Evolutionary conservation across 768 basidiomycete genomes (phyloP), one percentile per base, ranked within the genome.

Genomic region (Pseudohyphozyma bogoriensis): DNA sequence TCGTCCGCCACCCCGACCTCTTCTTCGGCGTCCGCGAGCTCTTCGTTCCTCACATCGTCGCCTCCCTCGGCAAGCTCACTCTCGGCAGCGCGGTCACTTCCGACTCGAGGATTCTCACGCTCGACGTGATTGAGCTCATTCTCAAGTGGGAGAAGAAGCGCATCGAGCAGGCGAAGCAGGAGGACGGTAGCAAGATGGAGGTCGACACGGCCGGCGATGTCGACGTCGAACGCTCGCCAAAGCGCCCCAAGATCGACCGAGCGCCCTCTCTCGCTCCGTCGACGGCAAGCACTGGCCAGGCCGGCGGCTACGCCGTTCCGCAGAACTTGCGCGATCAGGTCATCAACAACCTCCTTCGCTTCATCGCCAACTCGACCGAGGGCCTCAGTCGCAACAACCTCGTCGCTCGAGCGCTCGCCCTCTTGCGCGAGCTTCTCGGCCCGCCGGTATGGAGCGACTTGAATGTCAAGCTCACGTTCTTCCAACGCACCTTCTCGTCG

Each of bases 11-110:
- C 62, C 83, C 87, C 0, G 81, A 89, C 55, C 78, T 95, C 12
- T 99, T 96, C 76, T 97, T 86, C 77, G 85, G 88, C 44, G 88
- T 90, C 59, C 85, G 95, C 44, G 85, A 88, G 4, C 77, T 95
- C 12, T 97, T 96, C 74, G 82, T 96, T 18, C 86, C 90, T 0
- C 87, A 91, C 70, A 91, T 99, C 76, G 87, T 92, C 42, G 86
- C 86, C 69, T 88, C 87, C 13, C 78, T 99, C 64, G 80, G 80
- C 55, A 92, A 91, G 72, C 79, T 97, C 9, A 91, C 90, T n/a
- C 80, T 92, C 70, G 74, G 80, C 4, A 78, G 80, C 6, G 67
- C 71, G 22, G 81, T 88, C 15, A 85, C 82, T 12, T 71, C 79
- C 28, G 95, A 97, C 68, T 84, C 87, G 10, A 83, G 90, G n/a